These are phyloP conservation scores for Osmanthus fragrans DNA, from an alignment of 257 asterid genomes.

Conservation along the genomic window DNA sequence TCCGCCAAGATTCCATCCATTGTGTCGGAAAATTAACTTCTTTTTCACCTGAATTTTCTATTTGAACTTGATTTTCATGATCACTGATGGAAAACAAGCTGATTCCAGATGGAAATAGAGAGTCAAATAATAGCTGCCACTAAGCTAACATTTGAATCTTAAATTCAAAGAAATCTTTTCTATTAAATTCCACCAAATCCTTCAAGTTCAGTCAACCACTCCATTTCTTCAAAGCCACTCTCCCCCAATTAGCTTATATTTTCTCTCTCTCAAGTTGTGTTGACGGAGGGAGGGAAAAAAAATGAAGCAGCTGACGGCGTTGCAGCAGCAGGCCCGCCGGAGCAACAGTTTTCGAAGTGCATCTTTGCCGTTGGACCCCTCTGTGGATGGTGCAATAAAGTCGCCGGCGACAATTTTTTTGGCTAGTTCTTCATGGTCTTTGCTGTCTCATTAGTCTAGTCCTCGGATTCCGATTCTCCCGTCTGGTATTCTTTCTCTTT, in stretches of 20 bases:
- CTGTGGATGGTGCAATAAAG: conserved; percentile 60
- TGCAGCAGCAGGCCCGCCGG: conserved; percentile 88
- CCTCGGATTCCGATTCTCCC: conserved; percentile 91
- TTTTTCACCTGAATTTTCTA: not conserved
- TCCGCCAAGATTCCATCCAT: conserved; percentile 17
- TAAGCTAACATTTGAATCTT: conserved; percentile 50
- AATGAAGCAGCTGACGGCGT: conserved; percentile 78
- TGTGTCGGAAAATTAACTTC: conserved; percentile 26
- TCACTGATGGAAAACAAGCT: not conserved
- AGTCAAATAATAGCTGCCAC: conserved; percentile 37
- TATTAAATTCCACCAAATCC: conserved; percentile 29
- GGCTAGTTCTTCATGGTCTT: conserved; percentile 72
- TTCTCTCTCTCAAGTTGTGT: not conserved
- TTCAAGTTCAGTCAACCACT: conserved; percentile 3
- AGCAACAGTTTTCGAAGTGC: conserved; percentile 69
- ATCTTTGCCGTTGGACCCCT: conserved; percentile 61
- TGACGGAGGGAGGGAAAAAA: conserved; percentile 5
- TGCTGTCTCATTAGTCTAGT: conserved; percentile 88
- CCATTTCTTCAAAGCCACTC: conserved; percentile 45
- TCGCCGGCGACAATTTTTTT: conserved; percentile 76
- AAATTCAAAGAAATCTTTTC: conserved; percentile 50
- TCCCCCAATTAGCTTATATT: not conserved
- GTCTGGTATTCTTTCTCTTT: conserved; percentile 71
- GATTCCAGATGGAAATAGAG: conserved; percentile 13
- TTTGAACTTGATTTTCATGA: conserved; percentile 12